Percentiles rank a stretch among this genome's conserved stretches.
phyloP scores from a whole-genome alignment of 495 filamentous ascomycete species.

The Xeromyces bisporus region DNA sequence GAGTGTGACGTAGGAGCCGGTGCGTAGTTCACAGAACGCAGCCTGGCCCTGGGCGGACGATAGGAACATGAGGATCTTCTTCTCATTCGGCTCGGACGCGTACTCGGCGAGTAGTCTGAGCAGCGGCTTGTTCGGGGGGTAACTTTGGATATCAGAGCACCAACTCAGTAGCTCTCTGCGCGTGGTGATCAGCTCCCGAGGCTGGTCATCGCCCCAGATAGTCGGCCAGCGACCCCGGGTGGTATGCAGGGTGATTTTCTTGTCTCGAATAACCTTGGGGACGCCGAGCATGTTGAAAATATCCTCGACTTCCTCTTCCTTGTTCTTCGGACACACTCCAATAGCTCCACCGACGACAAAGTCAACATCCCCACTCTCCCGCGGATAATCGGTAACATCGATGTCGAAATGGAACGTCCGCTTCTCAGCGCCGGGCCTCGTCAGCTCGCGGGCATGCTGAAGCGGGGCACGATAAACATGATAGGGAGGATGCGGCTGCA shows the following conservation, averaged over 20 bases:
- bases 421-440: conserved; percentile 83
- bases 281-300: conserved; percentile 66
- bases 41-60: conserved; percentile 83
- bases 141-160: conserved; percentile 88
- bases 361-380: conserved; percentile 63
- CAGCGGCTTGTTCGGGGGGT: conserved; percentile 74
- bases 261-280: conserved; percentile 62
- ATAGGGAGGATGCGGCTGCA: conserved; percentile 90
- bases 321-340: conserved; percentile 79
- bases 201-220: conserved; percentile 86
- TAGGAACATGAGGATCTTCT: conserved; percentile 71
- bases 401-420: conserved; percentile 93
- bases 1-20: conserved; percentile 67
- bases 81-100: conserved; percentile 61
- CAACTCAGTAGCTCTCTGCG: conserved; percentile 82
- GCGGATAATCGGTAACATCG: conserved; percentile 89
- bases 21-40: conserved; percentile 88
- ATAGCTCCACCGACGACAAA: conserved; percentile 96
- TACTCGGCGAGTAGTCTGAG: conserved; percentile 79
- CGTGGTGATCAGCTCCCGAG: conserved; percentile 71
- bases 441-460: conserved; percentile 68
- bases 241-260: conserved; percentile 61
- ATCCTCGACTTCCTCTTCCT: conserved; percentile 59
- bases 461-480: conserved; percentile 76
- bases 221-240: conserved; percentile 82